Base-by-base conservation (phyloP, 768 basidiomycete genomes). In the Chalciporus piperatus region DNA sequence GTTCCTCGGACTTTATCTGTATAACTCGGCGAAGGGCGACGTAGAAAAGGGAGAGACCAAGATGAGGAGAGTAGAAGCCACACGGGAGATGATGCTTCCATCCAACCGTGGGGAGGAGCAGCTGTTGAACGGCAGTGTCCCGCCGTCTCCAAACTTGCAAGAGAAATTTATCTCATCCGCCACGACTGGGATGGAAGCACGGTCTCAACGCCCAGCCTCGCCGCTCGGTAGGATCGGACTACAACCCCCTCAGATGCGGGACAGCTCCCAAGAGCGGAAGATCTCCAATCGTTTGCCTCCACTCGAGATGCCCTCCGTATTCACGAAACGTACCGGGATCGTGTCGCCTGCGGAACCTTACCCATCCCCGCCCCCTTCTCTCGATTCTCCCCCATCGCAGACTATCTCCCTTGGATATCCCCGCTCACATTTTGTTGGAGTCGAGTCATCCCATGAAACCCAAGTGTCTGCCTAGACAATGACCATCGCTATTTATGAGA, bases 11-110 rank as follows among this genome's bases (percentile, higher is more conserved):
- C 74, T 99, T 39, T 98, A 87, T 73, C 84, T 98, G 86, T 99
- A 99, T 74, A 97, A 99, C 74, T 82, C 81, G 42, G 90, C 96
- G 33, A 99, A 97, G 71, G 74, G 80, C 20, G 94, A 97, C 59
- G 92, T 98, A 11, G 94, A 92, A 63, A 83, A 81, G 61, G 96
- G 96, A 28, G 97, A 99, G 76, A 88, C 87, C 68, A 87, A 85
- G 72, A 79, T 92, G 75, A 75, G 87, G 51, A 74, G 88, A 49
- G 81, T 91, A 16, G 87, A 89, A 60, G 88, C 86, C 3, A 78
- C 80, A 32, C 75, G 82, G 47, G 83, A 85, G 30, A 65, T 89
- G 63, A 75, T 81, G 67, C 72, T 93, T 22, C 91, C 91, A 0
- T 80, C 74, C 20, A 86, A 85, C 17, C 81, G 81, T 59, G 74